Percentiles rank a stretch among this genome's conserved stretches.
Evolutionary conservation across 441 rosid species (phyloP).

Genomic region (Corymbia calophylla): DNA sequence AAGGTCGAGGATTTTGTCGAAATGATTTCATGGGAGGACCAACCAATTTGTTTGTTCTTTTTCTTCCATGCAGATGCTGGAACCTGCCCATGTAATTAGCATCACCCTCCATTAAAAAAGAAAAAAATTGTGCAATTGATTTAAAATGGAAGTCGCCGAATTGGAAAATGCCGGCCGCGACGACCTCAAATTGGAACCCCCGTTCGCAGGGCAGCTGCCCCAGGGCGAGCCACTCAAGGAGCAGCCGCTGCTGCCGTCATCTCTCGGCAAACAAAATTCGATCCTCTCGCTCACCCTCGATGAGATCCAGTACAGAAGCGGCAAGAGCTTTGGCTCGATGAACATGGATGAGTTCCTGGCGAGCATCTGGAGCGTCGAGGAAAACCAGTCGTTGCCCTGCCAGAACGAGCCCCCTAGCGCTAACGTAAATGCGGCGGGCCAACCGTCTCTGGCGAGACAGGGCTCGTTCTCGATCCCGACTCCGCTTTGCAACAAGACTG

Average conservation of each 20-base stretch:
- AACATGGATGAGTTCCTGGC: conserved; percentile 68
- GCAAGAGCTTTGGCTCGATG: conserved; percentile 56
- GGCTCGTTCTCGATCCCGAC: conserved; percentile 64
- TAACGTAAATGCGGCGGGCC: not conserved
- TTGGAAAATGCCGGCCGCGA: conserved; percentile 11
- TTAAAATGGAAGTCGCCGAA: conserved; percentile 21
- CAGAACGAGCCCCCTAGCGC: not conserved
- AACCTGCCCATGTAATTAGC: not conserved
- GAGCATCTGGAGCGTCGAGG: conserved; percentile 51
- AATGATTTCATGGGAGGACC: not conserved
- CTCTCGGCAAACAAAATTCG: conserved; percentile 25
- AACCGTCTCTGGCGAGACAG: conserved; percentile 32
- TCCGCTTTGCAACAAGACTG: conserved; percentile 59
- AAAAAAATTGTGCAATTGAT: not conserved
- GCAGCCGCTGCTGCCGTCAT: conserved; percentile 12
- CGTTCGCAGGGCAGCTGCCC: not conserved
- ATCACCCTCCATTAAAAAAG: not conserved
- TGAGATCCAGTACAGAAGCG: conserved; percentile 51
- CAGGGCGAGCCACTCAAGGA: conserved; percentile 26
- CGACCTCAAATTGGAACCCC: conserved; percentile 4
- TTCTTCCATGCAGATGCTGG: not conserved
- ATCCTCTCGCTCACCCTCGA: conserved; percentile 51
- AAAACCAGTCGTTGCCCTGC: conserved; percentile 15
- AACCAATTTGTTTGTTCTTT: not conserved
- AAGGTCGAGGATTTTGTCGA: not conserved